Base-by-base conservation (phyloP, 805 yeast genomes). In the Metschnikowia peoriensis region DNA sequence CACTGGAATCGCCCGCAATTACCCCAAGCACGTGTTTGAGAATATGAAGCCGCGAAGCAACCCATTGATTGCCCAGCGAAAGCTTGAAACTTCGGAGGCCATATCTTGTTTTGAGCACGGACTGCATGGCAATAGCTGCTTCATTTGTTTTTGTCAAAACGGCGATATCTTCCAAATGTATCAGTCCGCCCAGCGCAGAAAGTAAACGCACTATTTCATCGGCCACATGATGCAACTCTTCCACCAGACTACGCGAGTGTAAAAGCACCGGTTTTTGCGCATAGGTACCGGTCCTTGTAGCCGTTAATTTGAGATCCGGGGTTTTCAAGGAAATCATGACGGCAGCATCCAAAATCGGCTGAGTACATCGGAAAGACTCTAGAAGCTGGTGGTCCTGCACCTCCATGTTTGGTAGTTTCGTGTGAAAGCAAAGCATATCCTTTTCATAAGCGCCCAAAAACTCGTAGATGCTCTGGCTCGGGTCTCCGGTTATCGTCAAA, bases 401-500 rank as follows among this genome's bases (percentile, higher is more conserved):
- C 39, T 47, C 44, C 54, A 49, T 56, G 8, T 45, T 49, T 0
- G 67, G 66, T 38, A 73, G 63, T 16, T 57, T 54, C 7, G 43
- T 29, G n/a, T 46, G 56, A 10, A 74, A 49, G 10, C 55, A 47
- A n/a, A 56, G 47, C 62, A 78, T 64, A 3, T 72, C 67, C 4
- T 63, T 47, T 1, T 73, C 71, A 41, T 73, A 70, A 0, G 85
- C 73, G 0, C 89, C 89, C 40, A 86, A 62, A 62, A 88, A 88
- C 29, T 76, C 83, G 63, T 85, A 88, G 29, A 88, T 84, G 48
- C 87, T 77, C 66, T 88, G 93, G 62, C 82, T 76, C 1, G 83
- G 80, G 66, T 88, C 93, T 1, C 92, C 92, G 4, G 90, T 86
- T 16, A 87, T 65, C 1, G 85, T 78, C 37, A 88, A 60, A 63